Conservation (phyloP, 306 rosid genomes). For the Trifolium fragiferum region DNA sequence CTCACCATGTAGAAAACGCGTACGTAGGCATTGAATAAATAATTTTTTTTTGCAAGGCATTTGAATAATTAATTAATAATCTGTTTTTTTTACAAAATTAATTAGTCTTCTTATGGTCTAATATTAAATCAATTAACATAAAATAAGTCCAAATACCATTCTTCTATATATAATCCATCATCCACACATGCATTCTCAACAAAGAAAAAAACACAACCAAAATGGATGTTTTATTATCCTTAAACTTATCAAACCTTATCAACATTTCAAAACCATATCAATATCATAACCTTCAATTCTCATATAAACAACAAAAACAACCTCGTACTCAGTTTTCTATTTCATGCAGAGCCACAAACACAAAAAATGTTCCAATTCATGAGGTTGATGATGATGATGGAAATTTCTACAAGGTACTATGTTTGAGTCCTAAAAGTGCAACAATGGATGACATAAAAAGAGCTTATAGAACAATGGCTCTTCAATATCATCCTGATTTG, state of each 20-base stretch:
- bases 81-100: neutral
- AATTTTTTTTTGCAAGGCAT: neutral
- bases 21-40: constrained; percentile 5
- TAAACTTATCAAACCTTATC: constrained; percentile 28
- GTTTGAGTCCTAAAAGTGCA: constrained; percentile 48
- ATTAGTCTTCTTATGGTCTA: neutral
- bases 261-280: neutral
- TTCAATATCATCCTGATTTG: constrained; percentile 64
- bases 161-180: neutral
- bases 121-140: neutral
- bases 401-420: constrained; percentile 56
- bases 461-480: constrained; percentile 68
- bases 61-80: neutral
- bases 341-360: constrained; percentile 41
- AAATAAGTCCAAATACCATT: neutral
- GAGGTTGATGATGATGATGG: neutral
- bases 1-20: constrained; percentile 31
- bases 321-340: neutral
- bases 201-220: neutral
- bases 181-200: neutral
- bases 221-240: constrained; percentile 35
- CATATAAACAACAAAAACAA: neutral
- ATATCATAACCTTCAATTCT: neutral
- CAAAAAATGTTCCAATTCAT: neutral
- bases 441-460: constrained; percentile 62